These are phyloP conservation scores for Coniferiporia weirii DNA, from an alignment of 1,284 basidiomycete genomes.

Conservation along the genomic window DNA sequence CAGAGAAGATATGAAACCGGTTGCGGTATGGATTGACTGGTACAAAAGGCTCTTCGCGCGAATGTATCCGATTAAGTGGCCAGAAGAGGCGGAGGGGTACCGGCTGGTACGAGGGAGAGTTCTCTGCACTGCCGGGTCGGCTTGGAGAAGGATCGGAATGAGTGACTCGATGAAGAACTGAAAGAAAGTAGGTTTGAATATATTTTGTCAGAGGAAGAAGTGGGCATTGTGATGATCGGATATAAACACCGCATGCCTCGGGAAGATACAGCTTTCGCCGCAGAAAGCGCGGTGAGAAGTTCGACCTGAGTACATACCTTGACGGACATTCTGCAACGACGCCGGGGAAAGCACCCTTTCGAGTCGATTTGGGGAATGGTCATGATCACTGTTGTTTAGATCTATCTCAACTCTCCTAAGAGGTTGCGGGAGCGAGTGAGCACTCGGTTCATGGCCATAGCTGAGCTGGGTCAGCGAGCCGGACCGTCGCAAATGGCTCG, in stretches of 20 bases:
- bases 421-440: constrained; percentile 5
- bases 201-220: neutral
- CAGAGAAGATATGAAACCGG: constrained; percentile 25
- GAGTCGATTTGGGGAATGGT: neutral
- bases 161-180: neutral
- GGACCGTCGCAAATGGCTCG: constrained; percentile 1
- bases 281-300: no score
- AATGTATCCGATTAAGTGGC: constrained; percentile 34
- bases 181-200: neutral
- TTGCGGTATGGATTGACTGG: constrained; percentile 43
- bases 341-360: neutral
- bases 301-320: constrained; percentile 11
- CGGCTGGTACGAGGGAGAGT: constrained; percentile 39
- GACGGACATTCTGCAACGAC: constrained; percentile 6
- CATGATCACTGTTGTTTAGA: neutral
- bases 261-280: no score
- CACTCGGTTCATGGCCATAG: constrained; percentile 1
- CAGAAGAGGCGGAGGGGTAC: constrained; percentile 36
- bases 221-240: no score
- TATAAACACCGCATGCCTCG: no score
- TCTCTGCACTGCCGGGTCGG: constrained; percentile 18
- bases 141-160: neutral
- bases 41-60: constrained; percentile 45
- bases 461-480: neutral
- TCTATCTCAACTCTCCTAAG: neutral